Evolutionary conservation across 345 rosid species (phyloP).

Genomic region (Arabidopsis arenosa): DNA sequence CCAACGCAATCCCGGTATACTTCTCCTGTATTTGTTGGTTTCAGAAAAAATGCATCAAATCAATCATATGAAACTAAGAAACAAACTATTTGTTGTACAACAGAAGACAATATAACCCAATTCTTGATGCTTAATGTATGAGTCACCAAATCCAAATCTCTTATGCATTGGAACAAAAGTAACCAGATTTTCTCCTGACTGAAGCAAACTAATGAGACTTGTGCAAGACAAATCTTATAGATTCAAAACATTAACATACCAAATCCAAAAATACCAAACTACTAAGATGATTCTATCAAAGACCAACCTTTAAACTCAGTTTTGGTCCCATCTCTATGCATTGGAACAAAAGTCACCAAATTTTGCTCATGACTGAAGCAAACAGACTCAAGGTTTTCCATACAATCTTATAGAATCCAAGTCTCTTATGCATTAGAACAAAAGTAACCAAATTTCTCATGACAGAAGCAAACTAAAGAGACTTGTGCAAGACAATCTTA

Average conservation of each 20-base stretch:
- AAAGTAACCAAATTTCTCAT: background rate
- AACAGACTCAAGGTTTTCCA: background rate
- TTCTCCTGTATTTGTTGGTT: constrained; percentile 57
- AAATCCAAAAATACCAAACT: background rate
- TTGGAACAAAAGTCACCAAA: background rate
- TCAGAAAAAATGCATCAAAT: background rate
- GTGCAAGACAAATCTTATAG: constrained; percentile 6
- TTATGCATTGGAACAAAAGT: no score
- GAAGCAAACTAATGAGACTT: background rate
- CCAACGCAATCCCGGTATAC: constrained; percentile 68
- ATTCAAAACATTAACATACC: background rate
- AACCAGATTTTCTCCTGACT: no score
- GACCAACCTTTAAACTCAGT: background rate
- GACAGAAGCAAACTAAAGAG: background rate
- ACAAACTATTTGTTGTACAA: background rate
- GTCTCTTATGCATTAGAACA: background rate
- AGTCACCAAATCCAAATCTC: background rate
- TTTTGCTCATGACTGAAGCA: background rate
- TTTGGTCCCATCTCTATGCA: background rate
- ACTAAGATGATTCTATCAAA: background rate
- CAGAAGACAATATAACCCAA: background rate
- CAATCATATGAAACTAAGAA: background rate
- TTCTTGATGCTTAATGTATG: background rate
- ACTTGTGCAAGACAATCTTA: constrained; percentile 14
- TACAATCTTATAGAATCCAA: background rate